A percentile compares a stretch with the other conserved stretches of the same genome.
These are phyloP conservation scores for Irineochytrium annulatum DNA, from an alignment of 192 early-diverging fungal genomes.

Conservation along the genomic window DNA sequence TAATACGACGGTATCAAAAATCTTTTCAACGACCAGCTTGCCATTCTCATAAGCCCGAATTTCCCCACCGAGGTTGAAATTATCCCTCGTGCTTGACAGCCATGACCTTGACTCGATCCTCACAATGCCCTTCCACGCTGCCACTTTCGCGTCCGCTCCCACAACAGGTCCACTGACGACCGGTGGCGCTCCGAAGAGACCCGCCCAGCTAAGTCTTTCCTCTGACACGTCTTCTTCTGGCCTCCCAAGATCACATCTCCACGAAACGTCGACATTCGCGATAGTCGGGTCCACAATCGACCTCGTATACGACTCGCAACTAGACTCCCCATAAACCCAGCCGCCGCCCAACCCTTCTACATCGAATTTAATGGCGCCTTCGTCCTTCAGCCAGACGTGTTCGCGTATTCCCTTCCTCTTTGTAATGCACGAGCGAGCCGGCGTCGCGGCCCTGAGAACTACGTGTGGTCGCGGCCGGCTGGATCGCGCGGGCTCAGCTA, in stretches of 20 bases:
- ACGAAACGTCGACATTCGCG: neutral
- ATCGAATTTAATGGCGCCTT: conserved; percentile 1
- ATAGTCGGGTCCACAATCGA: neutral
- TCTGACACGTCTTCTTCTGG: too few relatives aligned
- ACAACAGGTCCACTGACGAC: neutral
- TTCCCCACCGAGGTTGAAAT: neutral
- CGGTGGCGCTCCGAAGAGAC: neutral
- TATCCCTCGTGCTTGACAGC: neutral
- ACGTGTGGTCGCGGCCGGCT: neutral
- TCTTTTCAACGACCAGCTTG: neutral
- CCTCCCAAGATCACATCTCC: neutral
- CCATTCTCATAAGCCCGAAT: conserved; percentile 2
- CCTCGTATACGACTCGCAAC: neutral
- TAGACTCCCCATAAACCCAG: conserved; percentile 1
- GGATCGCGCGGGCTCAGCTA: neutral
- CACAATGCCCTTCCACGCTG: neutral
- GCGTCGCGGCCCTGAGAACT: neutral
- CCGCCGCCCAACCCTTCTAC: too few relatives aligned
- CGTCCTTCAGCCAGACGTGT: neutral
- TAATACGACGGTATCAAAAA: too few relatives aligned
- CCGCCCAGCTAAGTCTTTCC: neutral
- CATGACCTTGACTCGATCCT: neutral
- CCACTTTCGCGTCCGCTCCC: neutral
- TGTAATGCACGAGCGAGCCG: neutral
- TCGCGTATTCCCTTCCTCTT: neutral